These are phyloP conservation scores for Fusarium luffae DNA, from an alignment of 2,329 filamentous ascomycete species.

Conservation along the genomic window DNA sequence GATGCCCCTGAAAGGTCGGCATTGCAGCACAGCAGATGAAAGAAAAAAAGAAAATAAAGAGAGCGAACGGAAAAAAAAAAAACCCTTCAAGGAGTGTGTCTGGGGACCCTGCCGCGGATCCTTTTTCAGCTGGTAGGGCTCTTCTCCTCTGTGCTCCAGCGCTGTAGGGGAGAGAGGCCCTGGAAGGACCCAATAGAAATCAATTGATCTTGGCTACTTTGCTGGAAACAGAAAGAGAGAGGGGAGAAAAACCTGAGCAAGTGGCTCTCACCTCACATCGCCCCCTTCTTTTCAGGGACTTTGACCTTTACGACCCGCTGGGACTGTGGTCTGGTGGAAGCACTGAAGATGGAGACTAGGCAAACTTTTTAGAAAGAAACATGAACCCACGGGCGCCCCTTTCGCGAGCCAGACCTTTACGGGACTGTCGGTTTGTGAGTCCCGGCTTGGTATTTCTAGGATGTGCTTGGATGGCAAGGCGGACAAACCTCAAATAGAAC, in stretches of 20 bases:
- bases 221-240: neutral
- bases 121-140: slow-evolving; percentile 42
- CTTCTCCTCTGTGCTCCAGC: slow-evolving; percentile 2
- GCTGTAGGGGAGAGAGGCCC: slow-evolving; percentile 3
- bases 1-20: slow-evolving; percentile 34
- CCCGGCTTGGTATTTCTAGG: slow-evolving; percentile 24
- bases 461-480: slow-evolving; percentile 23
- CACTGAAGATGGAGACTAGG: neutral
- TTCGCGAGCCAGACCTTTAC: slow-evolving; percentile 9
- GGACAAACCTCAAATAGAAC: slow-evolving; percentile 29
- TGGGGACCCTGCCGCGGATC: slow-evolving; percentile 42
- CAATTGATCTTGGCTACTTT: neutral
- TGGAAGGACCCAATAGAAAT: slow-evolving; percentile 2
- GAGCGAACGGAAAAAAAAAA: slow-evolving; percentile 6
- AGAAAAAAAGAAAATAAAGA: neutral
- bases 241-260: neutral
- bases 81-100: slow-evolving; percentile 13
- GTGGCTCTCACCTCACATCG: slow-evolving; percentile 3
- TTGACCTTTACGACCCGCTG: slow-evolving; percentile 29
- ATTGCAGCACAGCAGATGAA: slow-evolving; percentile 11
- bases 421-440: slow-evolving; percentile 15
- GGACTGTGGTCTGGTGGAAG: neutral
- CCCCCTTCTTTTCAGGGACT: slow-evolving; percentile 38
- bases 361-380: slow-evolving; percentile 1
- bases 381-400: slow-evolving; percentile 23